A percentile compares a stretch with the other conserved stretches of the same genome.
phyloP scores from a whole-genome alignment of 352 stramenopile genomes.

The Pythium vanterpoolii region DNA sequence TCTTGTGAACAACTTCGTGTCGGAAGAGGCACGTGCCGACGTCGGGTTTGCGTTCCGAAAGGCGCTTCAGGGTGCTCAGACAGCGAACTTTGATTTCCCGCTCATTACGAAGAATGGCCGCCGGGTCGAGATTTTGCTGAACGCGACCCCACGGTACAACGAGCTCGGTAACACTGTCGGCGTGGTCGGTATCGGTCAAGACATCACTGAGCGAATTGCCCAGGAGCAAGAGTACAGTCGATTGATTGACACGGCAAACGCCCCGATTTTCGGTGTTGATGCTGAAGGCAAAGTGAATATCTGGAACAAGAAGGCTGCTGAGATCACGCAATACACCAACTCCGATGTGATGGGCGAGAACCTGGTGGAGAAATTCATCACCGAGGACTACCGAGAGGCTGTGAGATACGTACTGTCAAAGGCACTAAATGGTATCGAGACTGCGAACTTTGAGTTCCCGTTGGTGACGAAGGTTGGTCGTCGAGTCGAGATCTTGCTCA shows the following conservation, averaged over 20 bases:
- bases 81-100: slow-evolving; percentile 81
- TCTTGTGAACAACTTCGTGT: slow-evolving; percentile 88
- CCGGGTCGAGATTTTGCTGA: slow-evolving; percentile 72
- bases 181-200: slow-evolving; percentile 79
- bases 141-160: slow-evolving; percentile 72
- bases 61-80: slow-evolving; percentile 59
- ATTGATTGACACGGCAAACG: slow-evolving; percentile 88
- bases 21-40: slow-evolving; percentile 49
- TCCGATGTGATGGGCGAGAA: slow-evolving; percentile 33
- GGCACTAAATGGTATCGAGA: slow-evolving; percentile 48
- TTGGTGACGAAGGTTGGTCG: slow-evolving; percentile 41
- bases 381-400: slow-evolving; percentile 29
- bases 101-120: slow-evolving; percentile 67
- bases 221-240: slow-evolving; percentile 86
- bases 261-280: slow-evolving; percentile 79
- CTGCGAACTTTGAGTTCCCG: slow-evolving; percentile 82
- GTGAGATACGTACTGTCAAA: slow-evolving; percentile 27
- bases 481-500: slow-evolving; percentile 25
- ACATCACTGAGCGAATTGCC: slow-evolving; percentile 83
- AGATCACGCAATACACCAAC: slow-evolving; percentile 48
- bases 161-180: slow-evolving; percentile 68
- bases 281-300: slow-evolving; percentile 54
- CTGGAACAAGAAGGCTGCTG: slow-evolving; percentile 47
- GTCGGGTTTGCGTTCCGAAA: slow-evolving; percentile 61
- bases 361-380: slow-evolving; percentile 50